Conservation (phyloP, 2,329 filamentous ascomycete genomes). For the Xylaria sp. region DNA sequence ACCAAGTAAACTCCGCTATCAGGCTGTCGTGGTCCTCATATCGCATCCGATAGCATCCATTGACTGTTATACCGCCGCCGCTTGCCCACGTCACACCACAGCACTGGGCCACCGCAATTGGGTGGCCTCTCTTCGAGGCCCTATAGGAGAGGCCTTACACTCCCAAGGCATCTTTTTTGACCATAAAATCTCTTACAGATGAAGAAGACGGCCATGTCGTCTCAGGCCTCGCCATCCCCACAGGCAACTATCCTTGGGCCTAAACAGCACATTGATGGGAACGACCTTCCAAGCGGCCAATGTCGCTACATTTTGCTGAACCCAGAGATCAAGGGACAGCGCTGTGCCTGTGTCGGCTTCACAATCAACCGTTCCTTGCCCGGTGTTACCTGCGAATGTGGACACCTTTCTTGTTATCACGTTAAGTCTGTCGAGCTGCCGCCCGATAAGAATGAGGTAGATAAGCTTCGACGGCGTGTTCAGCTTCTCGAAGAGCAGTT, state of each 20-base stretch:
- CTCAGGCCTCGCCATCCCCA: constrained; percentile 33
- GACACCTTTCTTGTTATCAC: constrained; percentile 64
- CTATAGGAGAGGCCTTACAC: constrained; percentile 21
- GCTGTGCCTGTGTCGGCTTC: constrained; percentile 62
- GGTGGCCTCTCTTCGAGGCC: constrained; percentile 19
- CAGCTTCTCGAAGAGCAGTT: constrained; percentile 49
- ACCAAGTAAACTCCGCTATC: constrained; percentile 32
- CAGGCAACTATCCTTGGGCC: constrained; percentile 26
- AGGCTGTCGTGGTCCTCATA: constrained; percentile 29
- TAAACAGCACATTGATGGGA: constrained; percentile 42
- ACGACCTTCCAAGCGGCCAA: constrained; percentile 57
- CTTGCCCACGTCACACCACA: constrained; percentile 12
- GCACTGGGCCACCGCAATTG: constrained; percentile 8
- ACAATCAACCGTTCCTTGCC: constrained; percentile 56
- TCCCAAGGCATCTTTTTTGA: constrained; percentile 19
- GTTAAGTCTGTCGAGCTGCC: constrained; percentile 50
- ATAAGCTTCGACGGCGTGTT: constrained; percentile 51
- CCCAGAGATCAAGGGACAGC: constrained; percentile 59
- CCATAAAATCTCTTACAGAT: constrained; percentile 18
- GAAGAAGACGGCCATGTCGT: constrained; percentile 32
- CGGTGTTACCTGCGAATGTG: constrained; percentile 59
- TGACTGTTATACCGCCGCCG: constrained; percentile 19
- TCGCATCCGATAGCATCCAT: constrained; percentile 34
- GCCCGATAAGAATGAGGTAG: constrained; percentile 50
- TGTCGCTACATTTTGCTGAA: constrained; percentile 62